Evolutionary conservation across 192 early-diverging fungal species (phyloP), one percentile per base, ranked within the genome.

Genomic region (Coemansia sp.): DNA sequence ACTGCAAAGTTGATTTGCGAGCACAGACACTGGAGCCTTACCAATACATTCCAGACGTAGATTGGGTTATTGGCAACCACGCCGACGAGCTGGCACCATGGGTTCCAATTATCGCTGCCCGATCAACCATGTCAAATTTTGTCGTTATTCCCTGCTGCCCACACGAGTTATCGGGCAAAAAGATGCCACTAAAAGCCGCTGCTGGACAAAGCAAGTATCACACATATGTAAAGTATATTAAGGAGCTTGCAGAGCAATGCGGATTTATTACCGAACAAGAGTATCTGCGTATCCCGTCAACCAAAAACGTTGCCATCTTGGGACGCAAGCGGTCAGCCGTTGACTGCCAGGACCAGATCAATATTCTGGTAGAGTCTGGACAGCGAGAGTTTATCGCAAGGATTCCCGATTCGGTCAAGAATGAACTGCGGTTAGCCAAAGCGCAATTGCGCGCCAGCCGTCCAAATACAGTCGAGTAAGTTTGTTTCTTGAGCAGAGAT

Each of bases 21-120:
- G 87, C 80, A 23, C 61, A 82, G 50, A 86, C 87, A 0, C 38
- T 93, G 3, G 71, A 82, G 36, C 76, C 76, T 8, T 65, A 57
- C 26, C 23, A 41, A 21, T 69, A 47, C 56, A 16, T 26, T 4
- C 41, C 63, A 3, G 37, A 56, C 21, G 59, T 39, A 1, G 82
- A 87, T 53, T 94, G 91, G 90, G 68, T 94, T 16, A 87, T 94
- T 51, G 92, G 89, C 5, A 94, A 94, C 77, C 92, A 94, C 57
- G 86, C 92, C 3, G 92, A 94, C 63, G 92, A 94, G 62, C 74
- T 94, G 26, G 87, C 87, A 11, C 86, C 88, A 16, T 94, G 92
- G 86, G 85, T 91, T 20, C 90, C 91, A 13, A 83, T 90, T 20
- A 87, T 92, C 31, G 86, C 89, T 1, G 70, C 84, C 0, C 63